Percentiles rank a stretch among this genome's conserved stretches.
These are phyloP conservation scores for Arthromyces matolae DNA, from an alignment of 768 basidiomycete genomes.

Conservation along the genomic window DNA sequence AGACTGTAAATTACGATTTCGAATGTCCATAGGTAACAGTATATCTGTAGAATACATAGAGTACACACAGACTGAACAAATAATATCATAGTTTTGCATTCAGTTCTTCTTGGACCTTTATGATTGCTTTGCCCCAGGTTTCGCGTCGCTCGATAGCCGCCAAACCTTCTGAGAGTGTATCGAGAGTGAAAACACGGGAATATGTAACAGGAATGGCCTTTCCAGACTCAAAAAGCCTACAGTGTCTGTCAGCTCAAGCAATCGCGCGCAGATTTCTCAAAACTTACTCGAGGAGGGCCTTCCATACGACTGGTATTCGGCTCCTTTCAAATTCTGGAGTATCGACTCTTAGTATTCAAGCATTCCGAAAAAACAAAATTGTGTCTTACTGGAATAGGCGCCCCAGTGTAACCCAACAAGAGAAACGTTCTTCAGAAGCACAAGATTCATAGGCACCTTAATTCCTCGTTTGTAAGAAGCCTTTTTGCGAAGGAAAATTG, in stretches of 20 bases:
- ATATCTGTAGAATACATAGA: constrained; percentile 1
- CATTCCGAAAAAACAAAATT: neutral
- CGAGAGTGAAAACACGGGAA: constrained; percentile 64
- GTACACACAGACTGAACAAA: too few species aligned
- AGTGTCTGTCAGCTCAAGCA: neutral
- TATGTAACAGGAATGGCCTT: constrained; percentile 70
- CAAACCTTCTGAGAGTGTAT: constrained; percentile 63
- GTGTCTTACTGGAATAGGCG: constrained; percentile 59
- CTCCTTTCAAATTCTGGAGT: constrained; percentile 58
- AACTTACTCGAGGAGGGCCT: constrained; percentile 59
- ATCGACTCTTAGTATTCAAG: neutral
- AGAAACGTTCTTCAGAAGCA: constrained; percentile 83
- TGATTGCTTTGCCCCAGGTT: constrained; percentile 90
- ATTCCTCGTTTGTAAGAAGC: neutral
- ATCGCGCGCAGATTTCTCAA: neutral
- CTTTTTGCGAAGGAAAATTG: constrained; percentile 4
- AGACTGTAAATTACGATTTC: too few species aligned
- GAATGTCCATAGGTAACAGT: neutral
- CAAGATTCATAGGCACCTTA: constrained; percentile 79
- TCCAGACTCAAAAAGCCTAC: constrained; percentile 65
- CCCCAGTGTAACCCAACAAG: constrained; percentile 89
- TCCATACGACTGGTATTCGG: constrained; percentile 68
- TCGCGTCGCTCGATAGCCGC: constrained; percentile 73
- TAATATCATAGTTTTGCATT: constrained; percentile 14
- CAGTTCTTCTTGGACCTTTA: constrained; percentile 43